Conservation (phyloP, 805 yeast genomes). For the Hyphopichia homilentoma region DNA sequence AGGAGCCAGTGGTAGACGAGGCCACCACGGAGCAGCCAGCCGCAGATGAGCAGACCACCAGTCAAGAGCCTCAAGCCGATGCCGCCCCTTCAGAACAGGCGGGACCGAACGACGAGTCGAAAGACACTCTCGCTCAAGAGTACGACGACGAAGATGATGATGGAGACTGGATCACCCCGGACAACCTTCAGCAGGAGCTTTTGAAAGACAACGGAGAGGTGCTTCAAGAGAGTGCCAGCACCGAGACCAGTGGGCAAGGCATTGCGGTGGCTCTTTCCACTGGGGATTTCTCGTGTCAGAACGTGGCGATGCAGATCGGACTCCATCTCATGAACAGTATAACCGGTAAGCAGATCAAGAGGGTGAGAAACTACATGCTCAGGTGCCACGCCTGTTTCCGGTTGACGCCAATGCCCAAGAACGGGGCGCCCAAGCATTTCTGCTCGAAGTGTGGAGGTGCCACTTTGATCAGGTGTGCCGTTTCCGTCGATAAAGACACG, state of each 20-base stretch:
- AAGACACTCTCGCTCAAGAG: conserved; percentile 35
- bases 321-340: conserved; percentile 77
- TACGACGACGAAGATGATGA: conserved; percentile 78
- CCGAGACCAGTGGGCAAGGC: conserved; percentile 15
- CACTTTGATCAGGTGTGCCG: conserved; percentile 86
- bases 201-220: conserved; percentile 64
- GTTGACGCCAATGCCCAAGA: conserved; percentile 71
- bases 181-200: conserved; percentile 68
- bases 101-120: conserved; percentile 8
- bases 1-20: conserved; percentile 5
- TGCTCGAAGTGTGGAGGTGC: conserved; percentile 96
- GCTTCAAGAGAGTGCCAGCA: conserved; percentile 30
- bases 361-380: conserved; percentile 87
- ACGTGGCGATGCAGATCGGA: conserved; percentile 89
- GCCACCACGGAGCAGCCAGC: conserved; percentile 11
- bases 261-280: conserved; percentile 83
- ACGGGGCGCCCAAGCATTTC: conserved; percentile 77
- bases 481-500: conserved; percentile 70
- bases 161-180: conserved; percentile 90
- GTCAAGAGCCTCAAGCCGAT: too few relatives aligned
- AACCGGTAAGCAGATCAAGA: conserved; percentile 80
- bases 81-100: conserved; percentile 12
- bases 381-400: conserved; percentile 97
- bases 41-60: conserved; percentile 26
- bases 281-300: conserved; percentile 97